Conservation (phyloP, 805 yeast genomes). For the Saturnispora ahearnii region DNA sequence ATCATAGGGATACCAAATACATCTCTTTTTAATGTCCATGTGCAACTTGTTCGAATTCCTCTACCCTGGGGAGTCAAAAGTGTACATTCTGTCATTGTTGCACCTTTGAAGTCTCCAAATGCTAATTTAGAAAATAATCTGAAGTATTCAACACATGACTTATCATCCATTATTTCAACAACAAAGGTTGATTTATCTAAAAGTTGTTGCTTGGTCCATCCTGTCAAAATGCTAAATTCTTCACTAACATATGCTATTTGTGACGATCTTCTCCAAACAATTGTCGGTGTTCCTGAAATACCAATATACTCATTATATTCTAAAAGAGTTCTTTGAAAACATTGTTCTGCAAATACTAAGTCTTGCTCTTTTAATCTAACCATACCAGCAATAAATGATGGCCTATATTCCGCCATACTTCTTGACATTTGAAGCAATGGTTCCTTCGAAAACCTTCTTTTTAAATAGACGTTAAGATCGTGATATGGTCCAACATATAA, state of each 20-base stretch:
- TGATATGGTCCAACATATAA: slow-evolving; percentile 90
- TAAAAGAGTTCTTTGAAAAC: slow-evolving; percentile 83
- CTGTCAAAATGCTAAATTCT: slow-evolving; percentile 84
- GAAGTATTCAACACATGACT: slow-evolving; percentile 80
- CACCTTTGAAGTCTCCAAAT: slow-evolving; percentile 83
- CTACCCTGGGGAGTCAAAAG: slow-evolving; percentile 51
- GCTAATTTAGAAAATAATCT: slow-evolving; percentile 77
- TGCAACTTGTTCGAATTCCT: slow-evolving; percentile 63
- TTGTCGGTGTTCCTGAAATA: slow-evolving; percentile 86
- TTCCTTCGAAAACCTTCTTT: slow-evolving; percentile 57
- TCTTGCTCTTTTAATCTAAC: slow-evolving; percentile 85
- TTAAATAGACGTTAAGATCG: slow-evolving; percentile 62
- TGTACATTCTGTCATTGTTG: slow-evolving; percentile 81
- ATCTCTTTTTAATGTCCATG: slow-evolving; percentile 91
- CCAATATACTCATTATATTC: slow-evolving; percentile 82
- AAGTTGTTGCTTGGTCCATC: slow-evolving; percentile 73
- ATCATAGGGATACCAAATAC: slow-evolving; percentile 96
- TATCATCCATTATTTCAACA: slow-evolving; percentile 79
- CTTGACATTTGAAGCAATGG: slow-evolving; percentile 70
- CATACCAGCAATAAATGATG: slow-evolving; percentile 88
- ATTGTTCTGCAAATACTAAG: slow-evolving; percentile 89
- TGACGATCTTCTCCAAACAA: slow-evolving; percentile 93
- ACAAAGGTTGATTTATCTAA: slow-evolving; percentile 62
- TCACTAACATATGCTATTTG: slow-evolving; percentile 93
- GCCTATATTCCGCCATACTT: slow-evolving; percentile 83